These are phyloP conservation scores for Cordyceps cicadae DNA, from an alignment of 2,329 filamentous ascomycete species.

Conservation along the genomic window DNA sequence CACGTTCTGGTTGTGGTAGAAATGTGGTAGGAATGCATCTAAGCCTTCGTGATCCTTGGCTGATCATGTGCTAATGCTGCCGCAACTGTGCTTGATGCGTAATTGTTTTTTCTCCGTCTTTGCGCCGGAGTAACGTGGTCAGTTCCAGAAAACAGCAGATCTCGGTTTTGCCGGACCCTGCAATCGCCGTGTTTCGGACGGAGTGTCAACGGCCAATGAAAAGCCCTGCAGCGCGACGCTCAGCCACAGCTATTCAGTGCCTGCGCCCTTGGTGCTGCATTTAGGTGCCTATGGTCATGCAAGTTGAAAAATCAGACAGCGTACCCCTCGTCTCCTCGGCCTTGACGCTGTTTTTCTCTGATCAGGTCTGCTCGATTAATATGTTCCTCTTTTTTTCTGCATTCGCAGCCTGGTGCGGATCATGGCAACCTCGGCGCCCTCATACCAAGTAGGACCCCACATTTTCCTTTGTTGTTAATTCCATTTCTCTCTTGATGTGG, in stretches of 20 bases:
- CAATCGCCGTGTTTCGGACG: conserved; percentile 8
- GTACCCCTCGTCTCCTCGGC: background rate
- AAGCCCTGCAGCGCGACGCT: background rate
- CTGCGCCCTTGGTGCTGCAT: background rate
- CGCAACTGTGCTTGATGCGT: background rate
- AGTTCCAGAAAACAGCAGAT: conserved; percentile 7
- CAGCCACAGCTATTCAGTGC: conserved; percentile 1
- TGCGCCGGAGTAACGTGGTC: background rate
- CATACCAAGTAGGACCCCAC: background rate
- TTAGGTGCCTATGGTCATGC: background rate
- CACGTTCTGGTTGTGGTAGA: background rate
- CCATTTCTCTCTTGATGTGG: too few relatives aligned
- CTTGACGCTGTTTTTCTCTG: too few relatives aligned
- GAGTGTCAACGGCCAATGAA: conserved; percentile 2
- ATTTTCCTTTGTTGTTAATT: too few relatives aligned
- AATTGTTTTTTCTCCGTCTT: background rate
- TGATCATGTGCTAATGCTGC: background rate
- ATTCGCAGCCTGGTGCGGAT: too few relatives aligned
- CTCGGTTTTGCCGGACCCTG: conserved; percentile 7
- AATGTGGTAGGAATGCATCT: background rate
- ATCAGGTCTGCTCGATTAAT: too few relatives aligned
- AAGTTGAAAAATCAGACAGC: background rate
- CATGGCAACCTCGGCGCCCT: background rate
- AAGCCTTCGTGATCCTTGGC: background rate
- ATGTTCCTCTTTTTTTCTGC: too few relatives aligned